Evolutionary conservation across 1,284 basidiomycete genomes (phyloP).

Genomic region (Rhodofomes roseus): DNA sequence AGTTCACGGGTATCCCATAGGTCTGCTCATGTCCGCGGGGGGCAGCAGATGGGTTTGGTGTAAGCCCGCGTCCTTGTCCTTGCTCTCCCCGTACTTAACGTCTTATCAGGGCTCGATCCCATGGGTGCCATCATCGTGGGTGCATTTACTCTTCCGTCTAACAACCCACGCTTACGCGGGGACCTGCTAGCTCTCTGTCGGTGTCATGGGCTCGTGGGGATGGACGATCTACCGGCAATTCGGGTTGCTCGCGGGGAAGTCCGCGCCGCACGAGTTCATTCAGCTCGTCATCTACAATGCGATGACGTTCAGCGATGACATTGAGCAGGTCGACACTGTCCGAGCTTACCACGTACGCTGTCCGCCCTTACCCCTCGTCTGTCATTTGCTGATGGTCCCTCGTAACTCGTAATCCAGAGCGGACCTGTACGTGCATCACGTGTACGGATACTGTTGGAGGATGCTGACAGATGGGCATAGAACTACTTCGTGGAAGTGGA

Average conservation of each 20-base stretch:
- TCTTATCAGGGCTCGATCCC: conserved; percentile 69
- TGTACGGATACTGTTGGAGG: neutral
- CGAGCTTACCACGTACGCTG: conserved; percentile 78
- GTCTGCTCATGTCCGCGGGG: conserved; percentile 87
- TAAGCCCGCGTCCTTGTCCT: conserved; percentile 31
- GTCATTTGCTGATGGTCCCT: neutral
- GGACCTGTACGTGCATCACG: conserved; percentile 50
- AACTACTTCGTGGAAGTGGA: conserved; percentile 94
- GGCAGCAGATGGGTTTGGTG: conserved; percentile 88
- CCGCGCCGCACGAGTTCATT: conserved; percentile 87
- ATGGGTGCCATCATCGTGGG: conserved; percentile 75
- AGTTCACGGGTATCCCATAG: conserved; percentile 37
- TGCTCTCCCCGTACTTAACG: neutral
- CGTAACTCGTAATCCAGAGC: conserved; percentile 38
- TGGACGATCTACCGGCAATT: conserved; percentile 80
- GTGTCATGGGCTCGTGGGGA: conserved; percentile 81
- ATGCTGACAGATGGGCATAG: conserved; percentile 27
- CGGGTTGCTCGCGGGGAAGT: conserved; percentile 84
- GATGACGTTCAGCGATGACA: conserved; percentile 83
- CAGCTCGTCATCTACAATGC: conserved; percentile 93
- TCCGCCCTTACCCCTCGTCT: neutral
- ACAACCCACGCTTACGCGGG: neutral
- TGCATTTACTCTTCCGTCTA: neutral
- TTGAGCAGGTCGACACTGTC: conserved; percentile 86
- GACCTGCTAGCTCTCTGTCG: conserved; percentile 60